Conservation (phyloP, 176 grass and related monocot species). For the Eleusine indica region DNA sequence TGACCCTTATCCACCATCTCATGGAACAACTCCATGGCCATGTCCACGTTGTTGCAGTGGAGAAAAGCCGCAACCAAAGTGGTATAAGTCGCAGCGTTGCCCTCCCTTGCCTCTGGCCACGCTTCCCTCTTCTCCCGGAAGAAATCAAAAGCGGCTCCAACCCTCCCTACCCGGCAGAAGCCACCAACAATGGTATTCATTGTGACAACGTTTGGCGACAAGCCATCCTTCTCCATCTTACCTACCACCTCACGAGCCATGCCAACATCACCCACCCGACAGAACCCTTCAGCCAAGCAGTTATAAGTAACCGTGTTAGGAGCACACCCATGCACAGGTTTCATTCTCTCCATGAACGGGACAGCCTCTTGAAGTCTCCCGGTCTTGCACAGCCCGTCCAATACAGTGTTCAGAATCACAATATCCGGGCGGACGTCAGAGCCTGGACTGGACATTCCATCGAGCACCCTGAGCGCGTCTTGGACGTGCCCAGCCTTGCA, state of each 20-base stretch:
- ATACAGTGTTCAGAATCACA: slow-evolving; percentile 56
- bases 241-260: slow-evolving; percentile 45
- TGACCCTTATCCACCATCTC: slow-evolving; percentile 63
- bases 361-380: slow-evolving; percentile 53
- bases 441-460: slow-evolving; percentile 57
- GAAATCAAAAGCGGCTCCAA: slow-evolving; percentile 64
- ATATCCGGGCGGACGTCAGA: slow-evolving; percentile 45
- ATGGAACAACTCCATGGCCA: slow-evolving; percentile 69
- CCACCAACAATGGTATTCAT: slow-evolving; percentile 65
- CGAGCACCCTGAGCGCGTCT: slow-evolving; percentile 70
- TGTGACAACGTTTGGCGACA: slow-evolving; percentile 44
- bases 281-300: slow-evolving; percentile 63
- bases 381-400: slow-evolving; percentile 63
- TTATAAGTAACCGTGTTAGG: slow-evolving; percentile 61
- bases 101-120: slow-evolving; percentile 49
- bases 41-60: slow-evolving; percentile 59
- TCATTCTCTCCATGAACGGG: slow-evolving; percentile 54
- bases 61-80: slow-evolving; percentile 75
- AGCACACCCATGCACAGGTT: slow-evolving; percentile 2
- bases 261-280: slow-evolving; percentile 43
- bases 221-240: slow-evolving; percentile 56
- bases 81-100: slow-evolving; percentile 57
- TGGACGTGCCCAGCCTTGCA: slow-evolving; percentile 59
- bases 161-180: slow-evolving; percentile 52
- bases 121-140: slow-evolving; percentile 58